Base-by-base conservation (phyloP, 192 early-diverging fungal species). In the Obelidium mucronatum region DNA sequence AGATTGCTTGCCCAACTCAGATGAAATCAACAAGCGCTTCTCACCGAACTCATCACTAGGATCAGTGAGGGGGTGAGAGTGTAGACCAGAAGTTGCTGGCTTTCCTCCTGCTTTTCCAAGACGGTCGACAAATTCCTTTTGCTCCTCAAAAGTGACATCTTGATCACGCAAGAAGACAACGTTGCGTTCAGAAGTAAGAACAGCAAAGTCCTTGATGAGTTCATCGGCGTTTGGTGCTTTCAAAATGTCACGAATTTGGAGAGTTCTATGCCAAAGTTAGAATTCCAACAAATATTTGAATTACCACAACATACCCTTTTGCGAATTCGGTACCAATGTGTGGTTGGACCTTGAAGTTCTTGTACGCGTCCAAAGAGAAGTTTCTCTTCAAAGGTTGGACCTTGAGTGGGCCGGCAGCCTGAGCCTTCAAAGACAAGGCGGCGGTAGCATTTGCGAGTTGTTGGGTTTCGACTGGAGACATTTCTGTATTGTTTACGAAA, bases 91-190 rank as follows among this genome's bases (percentile, higher is more conserved):
- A n/a, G 56, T 51, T 3, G 59, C 60, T 17, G 72, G 72, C 42
- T 74, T 74, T 62, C 72, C 72, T 26, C 37, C 35, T 3, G 60
- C 42, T 22, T 35, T 35, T 40, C 72, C 75, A 33, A 78, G 62
- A 22, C 71, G 31, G 30, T 67, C 39, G 55, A 24, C 73, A 13
- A 93, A 78, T 34, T 84, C 87, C 55, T 85, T 74, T 68, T 87
- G 87, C 77, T 89, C 84, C 40, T 90, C 83, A 26, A 80, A 71
- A 31, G 82, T 83, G 40, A 91, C 52, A 58, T 91, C 88, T 79
- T 93, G 92, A 56, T 92, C 82, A 6, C 90, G 80, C 76, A 93
- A 87, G 69, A 90, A 91, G 30, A 92, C 90, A 13, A 93, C 90
- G 36, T 89, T 89, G 44, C 92, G 83, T 61, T 93, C 85, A n/a